Evolutionary conservation across 2,329 filamentous ascomycete genomes (phyloP), one percentile per base, ranked within the genome.

Genomic region (Hypoxylon sp.): DNA sequence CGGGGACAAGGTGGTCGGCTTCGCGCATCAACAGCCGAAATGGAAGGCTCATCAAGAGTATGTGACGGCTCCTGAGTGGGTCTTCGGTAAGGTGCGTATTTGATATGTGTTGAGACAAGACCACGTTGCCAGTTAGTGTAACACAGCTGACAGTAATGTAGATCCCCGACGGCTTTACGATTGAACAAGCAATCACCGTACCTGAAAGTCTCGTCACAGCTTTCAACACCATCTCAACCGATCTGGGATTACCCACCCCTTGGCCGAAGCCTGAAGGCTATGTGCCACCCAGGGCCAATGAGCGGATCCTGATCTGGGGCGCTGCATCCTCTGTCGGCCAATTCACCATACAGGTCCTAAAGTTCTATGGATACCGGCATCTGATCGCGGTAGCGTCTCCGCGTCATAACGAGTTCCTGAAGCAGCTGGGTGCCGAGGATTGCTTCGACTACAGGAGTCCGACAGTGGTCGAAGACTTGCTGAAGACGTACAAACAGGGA

Each of bases 201-300:
- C 83, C 86, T 0, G 84, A 86, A 52, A 90, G 89, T 69, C 76
- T 88, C 28, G 83, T 90, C 30, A 90, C 87, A 0, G 86, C 85
- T 10, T 86, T 89, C 74, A 86, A 90, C 73, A 79, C 85, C 4
- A 74, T 86, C 2, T 81, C 80, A 1, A 76, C 76, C 0, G 86
- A 90, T 65, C 78, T 90, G 11, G 80, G 76, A 0, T 75, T 91
- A 19, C 81, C 82, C 32, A 80, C 88, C 0, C 87, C 87, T 0
- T 90, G 87, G 86, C 87, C 87, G 0, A 82, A 84, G 46, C 84
- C 84, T 0, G 74, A 77, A 14, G 75, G 69, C 11, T 86, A 79
- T 71, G 79, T 68, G 45, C 79, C 75, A 58, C 79, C 69, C 5
- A 65, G 74, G 41, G 79, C 79, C 0, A 73, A 82, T 6, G 75